Evolutionary conservation across 2,329 filamentous ascomycete genomes (phyloP), one percentile per base, ranked within the genome.

Genomic region (Sarocladiaceae sp.): DNA sequence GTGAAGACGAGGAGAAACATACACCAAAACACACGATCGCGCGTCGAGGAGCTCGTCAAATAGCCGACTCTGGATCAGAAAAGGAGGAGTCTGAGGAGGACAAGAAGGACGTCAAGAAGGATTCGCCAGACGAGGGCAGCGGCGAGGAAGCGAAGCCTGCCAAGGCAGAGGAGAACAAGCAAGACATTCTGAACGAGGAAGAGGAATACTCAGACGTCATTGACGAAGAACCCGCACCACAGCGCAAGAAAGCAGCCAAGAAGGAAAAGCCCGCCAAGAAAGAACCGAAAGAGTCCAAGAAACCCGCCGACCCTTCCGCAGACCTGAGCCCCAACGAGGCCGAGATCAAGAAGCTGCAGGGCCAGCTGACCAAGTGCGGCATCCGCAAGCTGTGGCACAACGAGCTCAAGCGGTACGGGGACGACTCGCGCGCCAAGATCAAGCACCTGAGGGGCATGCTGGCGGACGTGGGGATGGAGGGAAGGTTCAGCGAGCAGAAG

Each of bases 361-460:
- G 81, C 7, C 88, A 91, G 63, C 76, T 98, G 6, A 67, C 83
- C 35, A 95, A 96, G 64, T 98, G 91, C 57, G 91, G 91, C 23
- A 80, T 96, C 45, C 84, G 88, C 44, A 97, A 96, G 60, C 78
- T 96, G 49, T 98, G 93, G 91, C 78, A 77, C 41, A 81, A 84
- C 50, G 88, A 96, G 63, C 74, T 98, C 21, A 87, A 87, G 60
- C 71, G 80, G 45, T 89, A 78, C 55, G 76, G 74, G 1, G 77
- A 82, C 45, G 85, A 90, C 19, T 60, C 75, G 3, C 84, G 81
- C 48, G 87, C 80, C 41, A 96, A 95, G 70, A 87, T 96, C 49
- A 74, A 73, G 43, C 88, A 96, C 59, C 72, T 98, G 6, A 87
- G 80, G 58, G 68, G 68, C 10, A 84, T 94, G 82, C 74, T 98